Conservation (phyloP, 495 filamentous ascomycete species). For the Neurospora hispaniola region DNA sequence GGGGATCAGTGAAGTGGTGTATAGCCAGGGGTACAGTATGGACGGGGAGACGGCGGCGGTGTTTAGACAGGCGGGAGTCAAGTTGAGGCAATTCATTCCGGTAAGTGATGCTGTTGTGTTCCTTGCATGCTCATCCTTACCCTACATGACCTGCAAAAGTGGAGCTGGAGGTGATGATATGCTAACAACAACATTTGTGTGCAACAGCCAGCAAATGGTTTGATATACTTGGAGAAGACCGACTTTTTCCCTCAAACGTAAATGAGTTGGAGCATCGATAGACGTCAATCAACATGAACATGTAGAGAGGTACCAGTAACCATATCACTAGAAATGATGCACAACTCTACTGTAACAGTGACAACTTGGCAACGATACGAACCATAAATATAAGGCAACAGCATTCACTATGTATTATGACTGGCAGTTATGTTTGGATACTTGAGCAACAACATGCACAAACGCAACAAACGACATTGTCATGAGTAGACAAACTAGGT, state of each 20-base stretch:
- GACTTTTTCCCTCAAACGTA: background rate
- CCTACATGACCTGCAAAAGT: background rate
- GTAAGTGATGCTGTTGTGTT: constrained; percentile 37
- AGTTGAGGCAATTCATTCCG: constrained; percentile 69
- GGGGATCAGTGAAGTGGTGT: constrained; percentile 91
- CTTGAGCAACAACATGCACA: background rate
- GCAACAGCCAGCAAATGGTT: constrained; percentile 39
- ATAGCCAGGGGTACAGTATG: constrained; percentile 87
- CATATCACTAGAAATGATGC: background rate
- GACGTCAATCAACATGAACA: constrained; percentile 9
- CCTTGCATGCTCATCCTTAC: background rate
- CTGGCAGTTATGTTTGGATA: background rate
- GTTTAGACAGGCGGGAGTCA: constrained; percentile 63
- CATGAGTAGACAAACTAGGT: background rate
- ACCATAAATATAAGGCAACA: background rate
- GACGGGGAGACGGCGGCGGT: constrained; percentile 75
- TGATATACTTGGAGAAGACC: constrained; percentile 41
- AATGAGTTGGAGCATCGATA: background rate
- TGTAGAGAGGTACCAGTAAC: constrained; percentile 7
- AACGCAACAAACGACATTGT: background rate
- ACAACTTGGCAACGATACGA: background rate
- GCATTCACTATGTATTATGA: background rate
- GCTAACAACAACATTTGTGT: constrained; percentile 4
- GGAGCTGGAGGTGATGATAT: background rate
- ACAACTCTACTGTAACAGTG: background rate